Base-by-base conservation (phyloP, 441 rosid genomes). In the Populus trichocarpa region DNA sequence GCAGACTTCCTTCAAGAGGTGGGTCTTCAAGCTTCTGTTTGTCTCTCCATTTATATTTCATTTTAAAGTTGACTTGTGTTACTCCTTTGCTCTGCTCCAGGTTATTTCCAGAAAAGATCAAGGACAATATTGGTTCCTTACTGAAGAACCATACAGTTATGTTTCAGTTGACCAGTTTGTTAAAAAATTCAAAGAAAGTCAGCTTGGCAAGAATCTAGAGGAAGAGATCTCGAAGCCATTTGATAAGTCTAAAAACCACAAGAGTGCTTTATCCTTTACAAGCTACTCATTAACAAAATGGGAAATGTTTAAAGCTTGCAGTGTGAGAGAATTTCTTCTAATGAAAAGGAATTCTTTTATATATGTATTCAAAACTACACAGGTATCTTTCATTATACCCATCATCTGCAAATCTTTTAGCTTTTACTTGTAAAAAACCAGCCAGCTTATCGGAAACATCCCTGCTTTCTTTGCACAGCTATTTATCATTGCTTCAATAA, bases 41-140 rank as follows among this genome's bases (percentile, higher is more conserved):
- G 20, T 46, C 20, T 46, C 57, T 46, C 57, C 20, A 46, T 46
- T 14, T 46, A 46, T 46, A 4, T 46, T 13, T 46, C 6, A 14
- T 46, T 40, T 46, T 46, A 46, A 46, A 13, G 57, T 69, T 71
- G 23, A 26, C 59, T 22, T 78, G 76, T 71, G 14, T 12, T 22
- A 1, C 32, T 65, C 69, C 16, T 65, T 25, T 4, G 26, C 16
- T 10, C 33, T 36, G 71, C 71, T 73, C 16, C 84, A 90, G 96
- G 90, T 90, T 63, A 86, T 89, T 79, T 90, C 93, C 12, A 83
- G 61, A 40, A 89, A 89, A 68, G 97, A 92, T 73, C 93, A 90
- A 83, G 89, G 85, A 20, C 90, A 89, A 75, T 88, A 89, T 69
- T 90, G 97, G 95, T 78, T n/a, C 32, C 70, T 13, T 46, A 14